Conservation (phyloP, 2,329 filamentous ascomycete species). For the Nemania sp. region DNA sequence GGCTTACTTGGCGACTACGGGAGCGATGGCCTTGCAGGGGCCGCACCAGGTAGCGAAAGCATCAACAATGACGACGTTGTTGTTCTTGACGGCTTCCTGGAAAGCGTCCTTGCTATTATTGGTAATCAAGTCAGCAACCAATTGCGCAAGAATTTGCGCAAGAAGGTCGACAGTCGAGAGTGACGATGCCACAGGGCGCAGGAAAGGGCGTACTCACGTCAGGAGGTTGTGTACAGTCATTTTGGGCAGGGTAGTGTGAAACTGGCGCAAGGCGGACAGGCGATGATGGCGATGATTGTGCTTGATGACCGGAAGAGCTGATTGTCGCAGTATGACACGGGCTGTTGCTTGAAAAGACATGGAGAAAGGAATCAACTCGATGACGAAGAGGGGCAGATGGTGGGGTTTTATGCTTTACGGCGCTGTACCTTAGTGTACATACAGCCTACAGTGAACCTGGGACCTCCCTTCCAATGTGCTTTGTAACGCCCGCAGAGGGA, state of each 20-base stretch:
- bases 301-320: conserved; percentile 26
- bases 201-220: conserved; percentile 39
- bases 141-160: neutral
- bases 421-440: too few relatives aligned
- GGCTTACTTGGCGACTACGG: conserved; percentile 68
- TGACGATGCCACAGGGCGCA: too few relatives aligned
- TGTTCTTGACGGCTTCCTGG: conserved; percentile 39
- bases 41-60: conserved; percentile 92
- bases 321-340: conserved; percentile 31
- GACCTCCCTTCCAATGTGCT: neutral
- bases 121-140: conserved; percentile 21
- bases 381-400: conserved; percentile 26
- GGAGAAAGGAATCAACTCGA: conserved; percentile 11
- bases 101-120: conserved; percentile 38
- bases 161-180: neutral
- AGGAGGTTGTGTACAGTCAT: conserved; percentile 50
- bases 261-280: conserved; percentile 38
- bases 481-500: too few relatives aligned
- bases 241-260: conserved; percentile 47
- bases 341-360: conserved; percentile 33
- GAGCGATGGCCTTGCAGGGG: conserved; percentile 90
- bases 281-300: conserved; percentile 10
- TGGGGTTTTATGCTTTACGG: conserved; percentile 24
- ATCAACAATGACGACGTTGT: conserved; percentile 77
- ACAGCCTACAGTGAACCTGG: neutral